Base-by-base conservation (phyloP, 352 stramenopile genomes). In the Phytophthora niederhauseri region DNA sequence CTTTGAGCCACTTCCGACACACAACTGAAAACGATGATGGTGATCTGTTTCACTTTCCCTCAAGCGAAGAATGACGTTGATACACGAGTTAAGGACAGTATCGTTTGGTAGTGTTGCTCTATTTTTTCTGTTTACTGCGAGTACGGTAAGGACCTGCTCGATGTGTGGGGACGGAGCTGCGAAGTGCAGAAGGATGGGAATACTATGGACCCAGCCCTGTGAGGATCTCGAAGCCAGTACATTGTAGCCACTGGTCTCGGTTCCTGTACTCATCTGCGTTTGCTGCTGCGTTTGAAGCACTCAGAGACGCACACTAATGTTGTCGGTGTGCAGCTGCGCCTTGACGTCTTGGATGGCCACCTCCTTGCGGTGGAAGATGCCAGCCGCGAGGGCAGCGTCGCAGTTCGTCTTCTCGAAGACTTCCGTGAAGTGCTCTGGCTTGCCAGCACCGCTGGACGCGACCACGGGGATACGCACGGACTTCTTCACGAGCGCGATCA, bases 331-430 rank as follows among this genome's bases (percentile, higher is more conserved):
- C 73, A 99, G 88, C 59, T 96, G 80, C 34, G 79, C 76, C 85
- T 99, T 99, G 28, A 99, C 97, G 20, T 97, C 83, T 34, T 88
- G 58, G 75, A 99, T 99, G 26, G 88, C 79, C 62, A 99, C 97
- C 81, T 99, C 95, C 73, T 98, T 91, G 54, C 97, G 89, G 82
- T 99, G 98, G 78, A 99, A 99, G 75, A 99, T 99, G 52, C 98
- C 98, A 24, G 98, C 98, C 7, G 98, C 98, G n/a, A 99, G 85
- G 12, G 97, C 97, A 31, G 98, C 98, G 56, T 99, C 93, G 49
- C 97, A 98, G 53, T 90, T 80, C 20, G 87, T 94, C 64, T 80
- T 80, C 36, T 91, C 66, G 68, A 99, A 99, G 22, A 99, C 97
- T 54, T 99, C 79, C 3, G 85, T 89, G 76, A 99, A 99, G 77